These are phyloP conservation scores for Parachaetomium inaequale DNA, from an alignment of 495 filamentous ascomycete genomes.

Conservation along the genomic window DNA sequence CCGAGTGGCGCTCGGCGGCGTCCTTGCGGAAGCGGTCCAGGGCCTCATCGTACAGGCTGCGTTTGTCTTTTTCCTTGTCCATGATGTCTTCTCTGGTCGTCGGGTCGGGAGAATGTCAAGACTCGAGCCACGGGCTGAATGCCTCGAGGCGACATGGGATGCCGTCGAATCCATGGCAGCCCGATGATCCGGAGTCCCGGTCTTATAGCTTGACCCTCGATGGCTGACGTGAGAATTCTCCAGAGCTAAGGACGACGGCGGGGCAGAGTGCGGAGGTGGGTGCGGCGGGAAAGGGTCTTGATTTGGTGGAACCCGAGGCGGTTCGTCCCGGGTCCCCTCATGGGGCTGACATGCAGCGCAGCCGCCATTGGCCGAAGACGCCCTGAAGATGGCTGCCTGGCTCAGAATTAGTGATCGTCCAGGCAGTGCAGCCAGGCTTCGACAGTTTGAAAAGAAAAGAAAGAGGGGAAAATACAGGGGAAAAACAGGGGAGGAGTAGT, in stretches of 20 bases:
- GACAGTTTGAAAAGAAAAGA: no score
- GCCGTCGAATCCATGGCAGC: neutral
- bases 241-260: neutral
- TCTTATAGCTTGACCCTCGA: neutral
- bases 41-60: constrained; percentile 25
- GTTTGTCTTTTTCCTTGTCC: constrained; percentile 2
- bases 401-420: neutral
- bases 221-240: neutral
- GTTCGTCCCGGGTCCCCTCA: neutral
- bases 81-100: neutral
- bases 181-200: neutral
- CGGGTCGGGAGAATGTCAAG: neutral
- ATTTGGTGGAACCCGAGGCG: neutral
- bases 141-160: neutral
- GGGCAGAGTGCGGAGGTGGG: neutral
- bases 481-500: no score
- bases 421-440: neutral
- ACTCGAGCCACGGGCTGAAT: neutral
- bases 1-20: constrained; percentile 9
- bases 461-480: no score
- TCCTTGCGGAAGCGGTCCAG: constrained; percentile 21
- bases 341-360: neutral
- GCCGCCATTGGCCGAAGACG: neutral
- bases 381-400: neutral
- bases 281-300: neutral